Conservation (phyloP, 2,329 filamentous ascomycete genomes). For the Beauveria brongniartii region DNA sequence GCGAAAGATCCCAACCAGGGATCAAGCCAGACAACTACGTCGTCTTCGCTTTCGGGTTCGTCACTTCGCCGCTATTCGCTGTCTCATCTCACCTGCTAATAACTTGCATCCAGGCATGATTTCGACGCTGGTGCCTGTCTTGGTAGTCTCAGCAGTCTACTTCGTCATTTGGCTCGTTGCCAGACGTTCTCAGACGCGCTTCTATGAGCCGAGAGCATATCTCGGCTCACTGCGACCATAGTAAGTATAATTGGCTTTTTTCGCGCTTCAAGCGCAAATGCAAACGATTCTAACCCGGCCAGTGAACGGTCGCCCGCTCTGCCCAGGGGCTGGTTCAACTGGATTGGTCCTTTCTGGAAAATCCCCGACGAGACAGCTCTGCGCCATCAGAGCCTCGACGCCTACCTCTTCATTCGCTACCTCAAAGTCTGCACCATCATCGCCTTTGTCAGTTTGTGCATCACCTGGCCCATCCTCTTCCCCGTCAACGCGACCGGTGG, state of each 20-base stretch:
- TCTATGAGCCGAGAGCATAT: slow-evolving; percentile 48
- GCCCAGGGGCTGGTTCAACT: slow-evolving; percentile 50
- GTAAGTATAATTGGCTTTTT: slow-evolving; percentile 27
- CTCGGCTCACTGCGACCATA: slow-evolving; percentile 39
- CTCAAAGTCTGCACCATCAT: slow-evolving; percentile 10
- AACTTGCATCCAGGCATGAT: slow-evolving; percentile 29
- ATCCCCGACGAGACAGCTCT: slow-evolving; percentile 69
- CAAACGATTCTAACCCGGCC: neutral
- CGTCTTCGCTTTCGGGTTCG: slow-evolving; percentile 29
- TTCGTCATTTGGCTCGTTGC: slow-evolving; percentile 43
- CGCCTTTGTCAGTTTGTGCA: slow-evolving; percentile 47
- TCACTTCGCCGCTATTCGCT: slow-evolving; percentile 4
- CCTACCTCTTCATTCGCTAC: slow-evolving; percentile 49
- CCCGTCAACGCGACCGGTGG: slow-evolving; percentile 80
- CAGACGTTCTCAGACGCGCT: slow-evolving; percentile 39
- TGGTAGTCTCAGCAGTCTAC: slow-evolving; percentile 40
- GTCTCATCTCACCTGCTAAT: neutral
- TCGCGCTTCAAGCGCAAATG: neutral
- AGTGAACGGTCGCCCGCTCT: slow-evolving; percentile 50
- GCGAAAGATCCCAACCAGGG: slow-evolving; percentile 17
- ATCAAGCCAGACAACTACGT: slow-evolving; percentile 18
- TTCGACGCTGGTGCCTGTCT: slow-evolving; percentile 45
- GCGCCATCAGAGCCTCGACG: slow-evolving; percentile 81
- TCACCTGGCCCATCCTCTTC: slow-evolving; percentile 80
- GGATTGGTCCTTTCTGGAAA: slow-evolving; percentile 55